Percentiles rank a stretch among this genome's conserved stretches.
Conservation (phyloP, 2,329 filamentous ascomycete species). For the Colletotrichum filicis region DNA sequence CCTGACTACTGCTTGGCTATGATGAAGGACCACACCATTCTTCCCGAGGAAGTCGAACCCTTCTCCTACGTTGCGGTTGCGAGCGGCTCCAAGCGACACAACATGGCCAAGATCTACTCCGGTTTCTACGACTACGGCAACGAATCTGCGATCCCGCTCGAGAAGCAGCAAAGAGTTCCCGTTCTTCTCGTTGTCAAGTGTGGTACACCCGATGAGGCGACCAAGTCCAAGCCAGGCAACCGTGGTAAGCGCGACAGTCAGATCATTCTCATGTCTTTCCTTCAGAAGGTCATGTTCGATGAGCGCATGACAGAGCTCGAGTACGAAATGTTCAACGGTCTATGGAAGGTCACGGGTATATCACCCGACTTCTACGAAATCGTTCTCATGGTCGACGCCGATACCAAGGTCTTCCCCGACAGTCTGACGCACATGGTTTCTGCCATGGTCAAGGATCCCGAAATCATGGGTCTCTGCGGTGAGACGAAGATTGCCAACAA, state of each 20-base stretch:
- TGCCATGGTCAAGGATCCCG: slow-evolving; percentile 98
- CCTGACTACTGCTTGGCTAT: slow-evolving; percentile 91
- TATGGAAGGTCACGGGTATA: slow-evolving; percentile 99
- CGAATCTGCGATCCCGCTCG: slow-evolving; percentile 79
- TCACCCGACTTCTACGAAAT: slow-evolving; percentile 98
- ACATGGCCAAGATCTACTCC: slow-evolving; percentile 98
- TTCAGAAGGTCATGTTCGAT: slow-evolving; percentile 99
- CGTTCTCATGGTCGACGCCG: slow-evolving; percentile 98
- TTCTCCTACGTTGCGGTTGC: slow-evolving; percentile 98
- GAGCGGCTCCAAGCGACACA: slow-evolving; percentile 95
- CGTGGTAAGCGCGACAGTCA: slow-evolving; percentile 99
- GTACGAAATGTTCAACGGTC: slow-evolving; percentile 99
- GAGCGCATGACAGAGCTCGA: slow-evolving; percentile 99
- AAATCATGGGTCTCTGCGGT: slow-evolving; percentile 98
- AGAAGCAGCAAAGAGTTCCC: slow-evolving; percentile 95
- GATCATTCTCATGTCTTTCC: slow-evolving; percentile 98
- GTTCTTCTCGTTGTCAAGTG: slow-evolving; percentile 98
- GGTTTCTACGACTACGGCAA: slow-evolving; percentile 98
- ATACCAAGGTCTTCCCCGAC: slow-evolving; percentile 99
- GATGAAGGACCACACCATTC: slow-evolving; percentile 90
- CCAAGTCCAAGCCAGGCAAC: slow-evolving; percentile 90
- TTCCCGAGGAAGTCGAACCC: slow-evolving; percentile 83
- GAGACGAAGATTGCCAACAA: slow-evolving; percentile 99
- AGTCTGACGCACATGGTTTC: slow-evolving; percentile 98
- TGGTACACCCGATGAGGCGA: slow-evolving; percentile 88